These are phyloP conservation scores for Vachellia collinsii DNA, from an alignment of 306 rosid species.

Conservation along the genomic window DNA sequence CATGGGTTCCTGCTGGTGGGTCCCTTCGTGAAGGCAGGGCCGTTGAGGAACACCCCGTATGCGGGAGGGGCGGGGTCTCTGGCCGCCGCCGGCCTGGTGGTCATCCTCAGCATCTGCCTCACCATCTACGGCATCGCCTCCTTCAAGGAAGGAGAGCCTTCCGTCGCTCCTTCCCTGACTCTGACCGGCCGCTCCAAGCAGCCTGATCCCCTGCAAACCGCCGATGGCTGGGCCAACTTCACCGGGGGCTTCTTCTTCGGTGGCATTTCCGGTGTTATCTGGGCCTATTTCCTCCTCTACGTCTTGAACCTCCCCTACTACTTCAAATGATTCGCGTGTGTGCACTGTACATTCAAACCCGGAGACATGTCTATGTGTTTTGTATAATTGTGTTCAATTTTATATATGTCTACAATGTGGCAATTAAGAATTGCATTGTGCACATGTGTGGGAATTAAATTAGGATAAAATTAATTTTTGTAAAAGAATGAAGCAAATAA, in stretches of 20 bases:
- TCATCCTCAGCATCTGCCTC: conserved; percentile 73
- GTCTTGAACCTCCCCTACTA: conserved; percentile 82
- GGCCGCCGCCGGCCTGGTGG: conserved; percentile 90
- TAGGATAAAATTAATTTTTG: background rate
- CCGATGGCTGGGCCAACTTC: conserved; percentile 97
- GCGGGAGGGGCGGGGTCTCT: conserved; percentile 84
- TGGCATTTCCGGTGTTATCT: conserved; percentile 87
- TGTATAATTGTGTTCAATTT: background rate
- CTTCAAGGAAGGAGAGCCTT: conserved; percentile 93
- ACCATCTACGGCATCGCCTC: conserved; percentile 82
- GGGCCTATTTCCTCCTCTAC: conserved; percentile 89
- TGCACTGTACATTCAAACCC: background rate
- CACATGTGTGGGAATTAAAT: background rate
- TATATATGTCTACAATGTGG: background rate
- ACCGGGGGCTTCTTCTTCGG: conserved; percentile 97
- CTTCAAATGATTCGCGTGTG: conserved; percentile 54
- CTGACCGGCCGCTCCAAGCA: conserved; percentile 85
- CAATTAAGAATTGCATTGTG: background rate
- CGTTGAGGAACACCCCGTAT: conserved; percentile 69
- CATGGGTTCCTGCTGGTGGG: conserved; percentile 87
- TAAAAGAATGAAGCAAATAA: background rate
- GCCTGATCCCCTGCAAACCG: conserved; percentile 92
- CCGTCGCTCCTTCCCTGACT: conserved; percentile 76
- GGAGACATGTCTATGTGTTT: background rate
- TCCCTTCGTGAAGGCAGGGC: conserved; percentile 94